These are phyloP conservation scores for Austroboletus festivus DNA, from an alignment of 768 basidiomycete genomes.

Conservation along the genomic window DNA sequence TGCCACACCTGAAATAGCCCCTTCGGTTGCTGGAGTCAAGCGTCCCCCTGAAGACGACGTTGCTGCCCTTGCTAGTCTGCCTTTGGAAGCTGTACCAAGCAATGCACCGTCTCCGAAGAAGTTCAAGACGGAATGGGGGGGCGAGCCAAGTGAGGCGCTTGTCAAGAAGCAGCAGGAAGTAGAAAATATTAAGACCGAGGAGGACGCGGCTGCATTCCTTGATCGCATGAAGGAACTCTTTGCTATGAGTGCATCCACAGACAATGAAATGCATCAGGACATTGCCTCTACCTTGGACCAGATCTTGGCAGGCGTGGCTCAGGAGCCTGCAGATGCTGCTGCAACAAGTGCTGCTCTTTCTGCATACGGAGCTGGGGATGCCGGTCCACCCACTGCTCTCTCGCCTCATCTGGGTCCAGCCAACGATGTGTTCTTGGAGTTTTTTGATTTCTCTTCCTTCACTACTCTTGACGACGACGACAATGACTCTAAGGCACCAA, in stretches of 20 bases:
- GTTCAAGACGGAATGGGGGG: no score
- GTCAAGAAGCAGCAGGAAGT: no score
- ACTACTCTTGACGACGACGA: slow-evolving; percentile 54
- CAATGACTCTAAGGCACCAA: slow-evolving; percentile 62
- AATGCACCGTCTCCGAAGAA: no score
- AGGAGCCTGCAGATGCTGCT: slow-evolving; percentile 36
- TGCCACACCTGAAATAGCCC: slow-evolving; percentile 35
- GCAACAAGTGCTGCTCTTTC: slow-evolving; percentile 30
- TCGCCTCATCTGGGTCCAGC: slow-evolving; percentile 36
- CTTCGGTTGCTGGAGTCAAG: slow-evolving; percentile 31
- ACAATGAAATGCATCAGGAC: slow-evolving; percentile 40
- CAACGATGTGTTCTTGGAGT: slow-evolving; percentile 43
- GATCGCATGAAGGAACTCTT: slow-evolving; percentile 64
- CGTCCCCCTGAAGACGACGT: slow-evolving; percentile 35
- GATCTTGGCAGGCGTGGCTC: slow-evolving; percentile 57
- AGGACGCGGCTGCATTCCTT: slow-evolving; percentile 61
- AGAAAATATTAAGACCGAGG: no score
- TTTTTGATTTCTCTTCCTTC: slow-evolving; percentile 68
- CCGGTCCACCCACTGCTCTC: slow-evolving; percentile 31
- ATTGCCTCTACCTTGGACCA: slow-evolving; percentile 61
- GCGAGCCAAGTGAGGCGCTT: slow-evolving; percentile 43
- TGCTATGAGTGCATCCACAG: slow-evolving; percentile 42
- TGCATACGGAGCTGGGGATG: slow-evolving; percentile 25
- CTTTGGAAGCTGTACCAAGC: slow-evolving; percentile 32
- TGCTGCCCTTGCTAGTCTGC: slow-evolving; percentile 24